Base-by-base conservation (phyloP, 1,284 basidiomycete genomes). In the Mycosarcoma mackinlayi region DNA sequence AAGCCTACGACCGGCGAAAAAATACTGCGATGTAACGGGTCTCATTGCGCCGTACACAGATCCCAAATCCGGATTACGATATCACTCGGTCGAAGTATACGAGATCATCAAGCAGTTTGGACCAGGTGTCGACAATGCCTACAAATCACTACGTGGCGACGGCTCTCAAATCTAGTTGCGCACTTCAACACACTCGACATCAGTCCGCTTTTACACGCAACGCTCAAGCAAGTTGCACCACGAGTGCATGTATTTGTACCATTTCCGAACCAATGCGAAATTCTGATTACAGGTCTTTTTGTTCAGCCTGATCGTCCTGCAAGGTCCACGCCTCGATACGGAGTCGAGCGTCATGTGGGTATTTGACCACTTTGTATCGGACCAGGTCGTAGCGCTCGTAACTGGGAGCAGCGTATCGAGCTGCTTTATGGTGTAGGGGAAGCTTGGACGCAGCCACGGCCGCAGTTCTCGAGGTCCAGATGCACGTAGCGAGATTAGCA, bases 21-120 rank as follows among this genome's bases (percentile, higher is more conserved):
- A 89, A 68, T 92, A 91, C 66, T 94, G 92, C 76, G 92, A 94
- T 82, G 91, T 94, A 6, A 94, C 92, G 0, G 92, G 92, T 0
- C 85, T 94, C 6, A 90, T 92, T 83, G 91, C 90, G 1, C 90
- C 89, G 4, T 93, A 93, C 75, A 93, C 91, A 0, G 91, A 93
- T 75, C 92, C 92, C 6, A 88, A 89, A 3, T 92, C 91, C 0
- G 88, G 89, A 0, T 84, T 94, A 18, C 86, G 92, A 5, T 93
- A 91, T 79, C 91, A 93, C 71, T 90, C 92, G 84, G 92, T 90
- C 83, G 91, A 89, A 69, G 88, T 93, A 6, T 93, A 92, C 80
- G 90, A 92, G 53, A 85, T 92, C 37, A 88, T 93, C 76, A 91
- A 91, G 79, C 87, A 87, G 34, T 85, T 94, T 75, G 78, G 68